phyloP scores from a whole-genome alignment of 2,329 filamentous ascomycete species.

The Colletotrichum karsti region DNA sequence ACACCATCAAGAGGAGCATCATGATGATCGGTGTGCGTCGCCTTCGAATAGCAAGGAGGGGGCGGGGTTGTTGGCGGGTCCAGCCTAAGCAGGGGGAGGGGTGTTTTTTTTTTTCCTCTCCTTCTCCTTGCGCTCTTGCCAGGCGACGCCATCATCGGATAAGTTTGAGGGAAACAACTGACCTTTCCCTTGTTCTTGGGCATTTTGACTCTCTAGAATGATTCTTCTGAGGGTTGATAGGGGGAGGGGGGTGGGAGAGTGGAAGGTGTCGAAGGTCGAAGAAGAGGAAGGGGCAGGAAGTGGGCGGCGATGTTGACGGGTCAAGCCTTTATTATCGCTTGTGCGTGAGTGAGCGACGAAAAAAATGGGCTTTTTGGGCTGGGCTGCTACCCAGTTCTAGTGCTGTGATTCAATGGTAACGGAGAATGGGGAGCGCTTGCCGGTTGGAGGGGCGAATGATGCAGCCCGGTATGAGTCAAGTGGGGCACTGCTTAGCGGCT shows the following conservation, averaged over 20 bases:
- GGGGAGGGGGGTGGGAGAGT: conserved; percentile 11
- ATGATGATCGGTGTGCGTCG: conserved; percentile 14
- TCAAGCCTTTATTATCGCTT: conserved; percentile 27
- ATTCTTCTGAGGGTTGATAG: conserved; percentile 32
- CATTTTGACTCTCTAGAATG: conserved; percentile 64
- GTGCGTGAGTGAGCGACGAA: background rate
- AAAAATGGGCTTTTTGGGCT: conserved; percentile 14
- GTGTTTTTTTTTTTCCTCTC: conserved; percentile 21
- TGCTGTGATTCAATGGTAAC: conserved; percentile 8
- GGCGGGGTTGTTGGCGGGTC: conserved; percentile 31
- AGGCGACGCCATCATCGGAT: background rate
- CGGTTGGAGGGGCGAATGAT: conserved; percentile 20
- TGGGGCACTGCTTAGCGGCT: conserved; percentile 4
- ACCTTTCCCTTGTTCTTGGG: conserved; percentile 99
- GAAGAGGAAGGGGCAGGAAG: background rate
- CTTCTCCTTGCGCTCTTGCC: background rate
- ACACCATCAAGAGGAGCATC: conserved; percentile 5
- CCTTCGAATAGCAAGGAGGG: conserved; percentile 22
- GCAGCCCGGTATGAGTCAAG: conserved; percentile 24
- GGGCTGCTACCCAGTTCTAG: background rate
- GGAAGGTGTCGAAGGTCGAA: conserved; percentile 7
- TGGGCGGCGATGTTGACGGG: conserved; percentile 15
- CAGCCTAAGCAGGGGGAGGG: conserved; percentile 20
- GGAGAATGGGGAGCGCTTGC: conserved; percentile 3
- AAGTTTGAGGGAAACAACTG: conserved; percentile 42